Conservation (phyloP, 495 filamentous ascomycete species). For the Pyronema omphalodes region DNA sequence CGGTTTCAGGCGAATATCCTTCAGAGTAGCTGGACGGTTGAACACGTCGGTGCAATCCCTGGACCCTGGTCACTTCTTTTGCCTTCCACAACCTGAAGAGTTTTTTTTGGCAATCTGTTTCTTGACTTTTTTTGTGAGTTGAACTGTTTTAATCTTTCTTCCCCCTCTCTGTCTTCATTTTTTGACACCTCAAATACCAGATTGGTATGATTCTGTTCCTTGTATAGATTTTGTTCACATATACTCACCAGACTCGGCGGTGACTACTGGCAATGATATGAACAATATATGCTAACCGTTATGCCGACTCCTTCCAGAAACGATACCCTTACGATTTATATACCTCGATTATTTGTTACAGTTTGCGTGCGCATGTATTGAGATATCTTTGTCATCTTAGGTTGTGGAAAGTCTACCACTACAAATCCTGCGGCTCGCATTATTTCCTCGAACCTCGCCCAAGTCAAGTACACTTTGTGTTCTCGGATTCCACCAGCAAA, state of each 20-base stretch:
- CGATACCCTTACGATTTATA: not conserved
- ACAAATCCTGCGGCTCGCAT: too few relatives aligned
- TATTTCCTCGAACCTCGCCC: too few relatives aligned
- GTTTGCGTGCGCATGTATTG: not conserved
- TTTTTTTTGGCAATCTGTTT: not conserved
- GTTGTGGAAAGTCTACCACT: not conserved
- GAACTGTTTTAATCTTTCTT: not conserved
- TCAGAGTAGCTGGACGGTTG: not conserved
- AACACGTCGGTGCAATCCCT: constrained; percentile 3
- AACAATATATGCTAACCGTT: not conserved
- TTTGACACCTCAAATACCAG: not conserved
- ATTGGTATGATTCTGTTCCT: not conserved
- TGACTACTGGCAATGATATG: not conserved
- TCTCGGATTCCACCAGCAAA: too few relatives aligned
- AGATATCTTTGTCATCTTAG: not conserved
- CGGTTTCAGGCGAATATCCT: not conserved
- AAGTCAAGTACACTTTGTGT: too few relatives aligned
- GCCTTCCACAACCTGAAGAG: not conserved
- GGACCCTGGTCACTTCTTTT: not conserved
- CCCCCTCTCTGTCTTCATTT: not conserved
- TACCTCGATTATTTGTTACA: not conserved
- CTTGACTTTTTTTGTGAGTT: not conserved
- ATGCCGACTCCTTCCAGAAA: not conserved
- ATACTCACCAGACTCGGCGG: not conserved
- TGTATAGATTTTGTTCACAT: not conserved